Evolutionary conservation across 2,329 filamentous ascomycete species (phyloP).

Genomic region (Bipolaris bicolor): DNA sequence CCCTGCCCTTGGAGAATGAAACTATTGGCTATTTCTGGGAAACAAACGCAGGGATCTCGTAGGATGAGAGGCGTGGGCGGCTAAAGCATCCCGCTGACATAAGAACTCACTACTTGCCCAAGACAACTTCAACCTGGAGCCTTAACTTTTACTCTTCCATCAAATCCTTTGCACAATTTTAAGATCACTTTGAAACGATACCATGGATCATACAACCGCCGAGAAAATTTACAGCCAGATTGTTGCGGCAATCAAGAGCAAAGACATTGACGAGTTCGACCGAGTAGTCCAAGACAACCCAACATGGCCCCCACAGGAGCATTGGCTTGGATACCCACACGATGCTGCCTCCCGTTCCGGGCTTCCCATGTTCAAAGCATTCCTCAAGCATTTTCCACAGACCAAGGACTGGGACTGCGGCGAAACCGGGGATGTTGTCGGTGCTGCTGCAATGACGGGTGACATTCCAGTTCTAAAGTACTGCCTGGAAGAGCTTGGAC

Average conservation of each 20-base stretch:
- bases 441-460: neutral
- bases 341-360: neutral
- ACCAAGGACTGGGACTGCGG: neutral
- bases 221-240: neutral
- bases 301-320: neutral
- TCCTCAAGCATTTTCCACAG: neutral
- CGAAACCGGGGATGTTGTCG: neutral
- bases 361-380: constrained; percentile 1
- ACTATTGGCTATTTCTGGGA: neutral
- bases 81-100: neutral
- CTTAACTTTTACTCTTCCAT: neutral
- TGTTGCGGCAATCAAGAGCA: neutral
- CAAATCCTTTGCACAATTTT: neutral
- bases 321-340: neutral
- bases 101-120: neutral
- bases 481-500: neutral
- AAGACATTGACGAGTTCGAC: neutral
- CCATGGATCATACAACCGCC: neutral
- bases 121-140: neutral
- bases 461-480: neutral
- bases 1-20: neutral
- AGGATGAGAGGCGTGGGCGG: neutral
- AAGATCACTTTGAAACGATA: neutral
- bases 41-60: neutral
- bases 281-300: neutral